Base-by-base conservation (phyloP, 148 eudicot species). In the Rhododendron vialii region DNA sequence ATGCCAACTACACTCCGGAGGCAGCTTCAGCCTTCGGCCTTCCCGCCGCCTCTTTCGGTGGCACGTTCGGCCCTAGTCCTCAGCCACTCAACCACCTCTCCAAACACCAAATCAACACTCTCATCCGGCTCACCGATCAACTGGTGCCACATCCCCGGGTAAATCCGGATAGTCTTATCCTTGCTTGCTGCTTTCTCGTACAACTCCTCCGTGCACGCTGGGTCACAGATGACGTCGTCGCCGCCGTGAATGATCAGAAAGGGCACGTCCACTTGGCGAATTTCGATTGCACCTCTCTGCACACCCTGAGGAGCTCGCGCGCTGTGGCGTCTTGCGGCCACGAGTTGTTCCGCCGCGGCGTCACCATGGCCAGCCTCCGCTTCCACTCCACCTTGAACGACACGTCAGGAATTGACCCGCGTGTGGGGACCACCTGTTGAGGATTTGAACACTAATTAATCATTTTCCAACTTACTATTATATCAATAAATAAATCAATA, bases 321-420 rank as follows among this genome's bases (percentile, higher is more conserved):
- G 99, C 99, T 0, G 99, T 96, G 57, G 95, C 96, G 0, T 98
- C 95, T 8, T 96, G 93, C 67, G 99, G 99, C 87, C 91, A 88
- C 30, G 89, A 91, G 63, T 86, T 43, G 45, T 87, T 84, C 86
- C 99, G 88, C 84, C 90, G 85, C 15, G 99, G 99, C 86, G 98
- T 93, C 48, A 94, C 90, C 1, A 89, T 43, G 2, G 99, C 98
- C 79, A 96, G 87, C 77, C 89, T 93, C 75, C 98, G 89, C 94
- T 96, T 95, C 98, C 99, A 93, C 14, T 94, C 99, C 84, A 89
- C 96, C 94, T 93, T 96, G 87, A 95, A 96, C 26, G 99, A 95
- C 13, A 93, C 94, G 9, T 87, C 92, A 24, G 98, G 98, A 5
- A 96, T 88, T 26, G 96, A 92, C 0, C 99, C 99, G 77, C 96